A percentile compares a stretch with the other conserved stretches of the same genome.
phyloP scores from a whole-genome alignment of 257 asterid genomes.

The Solanum lycopersicoides region DNA sequence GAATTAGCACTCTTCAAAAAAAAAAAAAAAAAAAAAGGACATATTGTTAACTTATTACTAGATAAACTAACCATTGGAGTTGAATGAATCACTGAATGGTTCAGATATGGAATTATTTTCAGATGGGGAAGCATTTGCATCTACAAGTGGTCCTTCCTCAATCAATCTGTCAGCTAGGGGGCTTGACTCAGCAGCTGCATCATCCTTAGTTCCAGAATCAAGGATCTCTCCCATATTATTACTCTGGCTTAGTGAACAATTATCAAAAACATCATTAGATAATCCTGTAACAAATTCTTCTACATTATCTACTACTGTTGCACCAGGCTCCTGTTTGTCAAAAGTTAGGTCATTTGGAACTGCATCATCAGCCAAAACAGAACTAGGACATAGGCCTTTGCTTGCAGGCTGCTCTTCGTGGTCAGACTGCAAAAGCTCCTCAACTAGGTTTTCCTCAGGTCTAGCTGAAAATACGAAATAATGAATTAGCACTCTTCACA shows the following conservation, averaged over 20 bases:
- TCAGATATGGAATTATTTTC: slow-evolving; percentile 2
- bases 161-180: neutral
- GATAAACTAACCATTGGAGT: slow-evolving; percentile 14
- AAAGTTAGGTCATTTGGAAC: neutral
- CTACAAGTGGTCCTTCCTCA: slow-evolving; percentile 5
- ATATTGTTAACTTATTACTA: neutral
- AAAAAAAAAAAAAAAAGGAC: neutral
- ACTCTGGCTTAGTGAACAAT: neutral
- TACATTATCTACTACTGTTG: neutral
- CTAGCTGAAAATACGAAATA: neutral
- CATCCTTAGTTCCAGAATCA: neutral
- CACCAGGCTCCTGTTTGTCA: neutral
- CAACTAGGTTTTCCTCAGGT: neutral
- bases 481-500: neutral
- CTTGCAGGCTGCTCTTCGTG: neutral
- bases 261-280: neutral
- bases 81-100: slow-evolving; percentile 8
- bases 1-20: neutral
- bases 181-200: neutral
- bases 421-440: neutral
- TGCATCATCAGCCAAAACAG: neutral
- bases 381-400: neutral
- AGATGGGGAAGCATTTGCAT: slow-evolving; percentile 7
- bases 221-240: neutral
- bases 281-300: neutral